phyloP scores from a whole-genome alignment of 306 rosid species.

The Cucumis sativus region Cucumber_9930_V3 NC_026659.2:3418501-3419000 shows the following conservation, averaged over 20 bases:
- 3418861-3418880: conserved; percentile 12
- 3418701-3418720: not conserved
- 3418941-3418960: not conserved
- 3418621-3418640: conserved; percentile 80
- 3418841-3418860: conserved; percentile 16
- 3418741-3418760: not conserved
- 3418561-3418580: conserved; percentile 10
- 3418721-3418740: not conserved
- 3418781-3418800: conserved; percentile 93
- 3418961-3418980: not conserved
- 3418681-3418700: conserved; percentile 21
- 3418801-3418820: conserved; percentile 98
- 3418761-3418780: conserved; percentile 91
- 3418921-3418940: not conserved
- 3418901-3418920: not conserved
- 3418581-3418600: conserved; percentile 14
- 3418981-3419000: not conserved
- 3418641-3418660: conserved; percentile 74
- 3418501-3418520: conserved; percentile 84
- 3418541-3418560: not conserved
- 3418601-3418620: conserved; percentile 78
- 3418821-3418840: conserved; percentile 98
- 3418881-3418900: conserved; percentile 6
- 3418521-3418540: conserved; percentile 13
- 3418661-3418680: conserved; percentile 98